These are phyloP conservation scores for Pichia californica DNA, from an alignment of 805 yeast genomes.

Conservation along the genomic window DNA sequence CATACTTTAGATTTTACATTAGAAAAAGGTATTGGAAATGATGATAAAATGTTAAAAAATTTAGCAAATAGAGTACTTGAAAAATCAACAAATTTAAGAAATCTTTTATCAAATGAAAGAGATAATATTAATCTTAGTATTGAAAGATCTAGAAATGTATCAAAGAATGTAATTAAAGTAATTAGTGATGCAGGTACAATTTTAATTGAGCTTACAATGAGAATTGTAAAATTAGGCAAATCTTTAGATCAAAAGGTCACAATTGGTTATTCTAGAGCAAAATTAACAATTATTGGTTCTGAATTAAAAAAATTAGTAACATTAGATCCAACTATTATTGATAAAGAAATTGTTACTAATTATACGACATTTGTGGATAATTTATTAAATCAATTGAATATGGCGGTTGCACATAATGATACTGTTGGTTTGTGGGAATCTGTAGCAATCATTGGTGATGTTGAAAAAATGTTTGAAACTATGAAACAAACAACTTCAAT, in stretches of 20 bases:
- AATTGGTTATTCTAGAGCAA: constrained; percentile 58
- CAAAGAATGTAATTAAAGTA: constrained; percentile 35
- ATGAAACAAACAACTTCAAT: constrained; percentile 27
- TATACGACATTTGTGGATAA: constrained; percentile 56
- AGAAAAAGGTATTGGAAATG: constrained; percentile 1
- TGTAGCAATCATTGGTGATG: constrained; percentile 57
- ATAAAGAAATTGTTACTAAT: constrained; percentile 38
- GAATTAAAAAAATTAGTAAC: constrained; percentile 39
- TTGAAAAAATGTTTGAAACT: constrained; percentile 67
- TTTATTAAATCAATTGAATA: constrained; percentile 50
- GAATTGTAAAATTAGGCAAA: constrained; percentile 44
- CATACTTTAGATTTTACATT: constrained; percentile 41
- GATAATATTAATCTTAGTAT: constrained; percentile 36
- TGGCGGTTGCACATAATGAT: constrained; percentile 47
- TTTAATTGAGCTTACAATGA: constrained; percentile 37
- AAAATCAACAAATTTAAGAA: constrained; percentile 23
- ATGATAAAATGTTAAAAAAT: constrained; percentile 24
- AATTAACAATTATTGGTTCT: constrained; percentile 55
- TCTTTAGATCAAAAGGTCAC: constrained; percentile 46
- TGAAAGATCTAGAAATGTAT: constrained; percentile 31
- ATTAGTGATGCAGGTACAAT: constrained; percentile 49
- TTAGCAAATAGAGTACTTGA: constrained; percentile 48
- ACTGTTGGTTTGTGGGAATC: constrained; percentile 58
- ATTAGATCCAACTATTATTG: constrained; percentile 17
- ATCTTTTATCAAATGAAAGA: constrained; percentile 40